Base-by-base conservation (phyloP, 2,329 filamentous ascomycete species). In the Xylaria hypoxylon region DNA sequence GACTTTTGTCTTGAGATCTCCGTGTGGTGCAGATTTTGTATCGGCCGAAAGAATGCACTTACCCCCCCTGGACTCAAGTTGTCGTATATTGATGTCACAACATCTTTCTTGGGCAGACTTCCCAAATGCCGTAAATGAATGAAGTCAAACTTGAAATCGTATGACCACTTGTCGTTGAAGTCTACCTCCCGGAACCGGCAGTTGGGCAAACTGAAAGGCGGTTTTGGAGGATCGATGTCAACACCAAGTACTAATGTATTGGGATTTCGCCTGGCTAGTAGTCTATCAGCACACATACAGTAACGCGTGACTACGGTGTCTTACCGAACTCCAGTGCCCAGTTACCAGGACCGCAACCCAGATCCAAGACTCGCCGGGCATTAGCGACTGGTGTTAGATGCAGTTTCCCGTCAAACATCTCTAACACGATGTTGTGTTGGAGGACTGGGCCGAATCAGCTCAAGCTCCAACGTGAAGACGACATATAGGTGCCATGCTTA, bases 61-160 rank as follows among this genome's bases (percentile, higher is more conserved):
- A 69, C 67, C 15, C 76, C 77, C 11, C 77, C 77, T 15, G 77
- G 77, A 48, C 70, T 72, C 8, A 80, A 69, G 60, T 76, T 74
- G 62, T 78, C 71, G 45, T 75, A 78, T 28, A 76, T 74, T 1
- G 70, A 68, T 44, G 70, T 67, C 1, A 79, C 31, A 17, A 76
- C 69, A 8, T 69, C 69, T 40, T 74, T 69, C 22, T 61, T 62
- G 2, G 71, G 62, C 13, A 78, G 44, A 40, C 28, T 48, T 19
- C 69, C 69, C 7, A 77, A 64, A 69, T 76, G 76, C 8, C 76
- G 75, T 11, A 76, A 69, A 55, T 78, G 75, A 52, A 78, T 74
- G 52, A 75, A 73, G 62, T 78, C 76, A 51, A 77, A 77, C 19
- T 64, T 68, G 28, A 63, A 51, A 35, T 52, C 58, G 22, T 75